Conservation (phyloP, 495 filamentous ascomycete genomes). For the Daldinia vernicosa region DNA sequence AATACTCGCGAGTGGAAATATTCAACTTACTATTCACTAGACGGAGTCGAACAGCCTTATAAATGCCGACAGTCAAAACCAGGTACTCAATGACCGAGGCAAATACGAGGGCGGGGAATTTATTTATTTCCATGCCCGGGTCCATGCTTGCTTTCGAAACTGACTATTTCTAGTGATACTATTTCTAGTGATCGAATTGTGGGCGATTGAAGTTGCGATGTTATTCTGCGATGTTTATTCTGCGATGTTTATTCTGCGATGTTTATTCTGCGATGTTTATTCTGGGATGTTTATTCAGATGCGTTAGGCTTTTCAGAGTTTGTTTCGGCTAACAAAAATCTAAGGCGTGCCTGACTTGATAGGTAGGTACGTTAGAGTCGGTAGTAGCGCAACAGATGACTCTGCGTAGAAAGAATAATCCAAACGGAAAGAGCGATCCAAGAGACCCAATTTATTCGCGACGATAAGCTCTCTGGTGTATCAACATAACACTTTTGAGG, state of each 20-base stretch:
- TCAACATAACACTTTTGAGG: no score
- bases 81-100: conserved; percentile 8
- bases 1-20: background rate
- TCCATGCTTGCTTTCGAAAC: background rate
- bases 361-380: no score
- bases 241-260: no score
- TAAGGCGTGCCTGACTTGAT: no score
- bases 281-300: background rate
- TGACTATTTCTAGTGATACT: background rate
- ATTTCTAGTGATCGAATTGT: background rate
- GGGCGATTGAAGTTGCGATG: background rate
- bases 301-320: background rate
- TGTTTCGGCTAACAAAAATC: background rate
- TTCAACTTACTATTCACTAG: conserved; percentile 11
- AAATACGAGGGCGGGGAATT: background rate
- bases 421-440: no score
- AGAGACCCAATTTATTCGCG: no score
- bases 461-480: no score
- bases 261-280: no score
- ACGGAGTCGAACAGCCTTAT: conserved; percentile 16
- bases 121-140: background rate
- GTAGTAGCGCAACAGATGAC: no score
- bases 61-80: conserved; percentile 15
- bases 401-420: no score
- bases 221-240: no score